phyloP scores from a whole-genome alignment of 352 stramenopile species.

The Globisporangium parvum region DNA sequence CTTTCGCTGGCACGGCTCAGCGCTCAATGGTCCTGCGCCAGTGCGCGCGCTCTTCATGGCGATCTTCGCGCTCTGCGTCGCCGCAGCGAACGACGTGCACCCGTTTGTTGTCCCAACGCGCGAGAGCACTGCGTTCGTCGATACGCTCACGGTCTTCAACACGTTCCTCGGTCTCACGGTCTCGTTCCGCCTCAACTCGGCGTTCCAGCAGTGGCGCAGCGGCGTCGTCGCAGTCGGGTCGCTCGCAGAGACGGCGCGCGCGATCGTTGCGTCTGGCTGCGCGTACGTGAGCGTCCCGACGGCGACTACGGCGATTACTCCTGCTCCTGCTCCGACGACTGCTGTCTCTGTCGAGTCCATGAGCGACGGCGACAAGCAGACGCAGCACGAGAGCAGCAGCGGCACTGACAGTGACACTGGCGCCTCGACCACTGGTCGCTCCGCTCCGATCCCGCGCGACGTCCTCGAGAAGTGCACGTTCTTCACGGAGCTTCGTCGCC shows the following conservation, averaged over 20 bases:
- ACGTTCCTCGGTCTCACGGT: conserved; percentile 75
- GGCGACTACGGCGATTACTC: too few relatives aligned
- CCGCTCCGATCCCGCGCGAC: conserved; percentile 33
- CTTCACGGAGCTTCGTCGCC: conserved; percentile 61
- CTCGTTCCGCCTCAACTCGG: conserved; percentile 79
- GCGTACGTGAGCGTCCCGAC: conserved; percentile 52
- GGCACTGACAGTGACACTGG: conserved; percentile 8
- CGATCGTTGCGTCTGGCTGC: conserved; percentile 66
- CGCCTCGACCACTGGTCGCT: conserved; percentile 6
- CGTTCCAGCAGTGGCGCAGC: conserved; percentile 70
- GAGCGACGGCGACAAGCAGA: too few relatives aligned
- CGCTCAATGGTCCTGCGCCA: conserved; percentile 63
- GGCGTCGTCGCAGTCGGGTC: conserved; percentile 60
- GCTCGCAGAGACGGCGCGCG: conserved; percentile 52
- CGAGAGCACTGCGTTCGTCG: conserved; percentile 64
- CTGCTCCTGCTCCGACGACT: conserved; percentile 2
- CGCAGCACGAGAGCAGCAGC: conserved; percentile 4
- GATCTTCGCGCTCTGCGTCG: conserved; percentile 46
- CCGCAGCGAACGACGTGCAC: conserved; percentile 43
- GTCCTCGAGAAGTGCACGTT: conserved; percentile 74
- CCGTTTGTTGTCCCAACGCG: conserved; percentile 60
- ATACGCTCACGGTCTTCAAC: conserved; percentile 84
- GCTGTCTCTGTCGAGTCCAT: not conserved
- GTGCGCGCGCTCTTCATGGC: conserved; percentile 61
- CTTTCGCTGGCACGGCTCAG: conserved; percentile 65